These are phyloP conservation scores for Triticum urartu DNA, from an alignment of 176 grass and related monocot genomes.

Conservation along the genomic window DNA sequence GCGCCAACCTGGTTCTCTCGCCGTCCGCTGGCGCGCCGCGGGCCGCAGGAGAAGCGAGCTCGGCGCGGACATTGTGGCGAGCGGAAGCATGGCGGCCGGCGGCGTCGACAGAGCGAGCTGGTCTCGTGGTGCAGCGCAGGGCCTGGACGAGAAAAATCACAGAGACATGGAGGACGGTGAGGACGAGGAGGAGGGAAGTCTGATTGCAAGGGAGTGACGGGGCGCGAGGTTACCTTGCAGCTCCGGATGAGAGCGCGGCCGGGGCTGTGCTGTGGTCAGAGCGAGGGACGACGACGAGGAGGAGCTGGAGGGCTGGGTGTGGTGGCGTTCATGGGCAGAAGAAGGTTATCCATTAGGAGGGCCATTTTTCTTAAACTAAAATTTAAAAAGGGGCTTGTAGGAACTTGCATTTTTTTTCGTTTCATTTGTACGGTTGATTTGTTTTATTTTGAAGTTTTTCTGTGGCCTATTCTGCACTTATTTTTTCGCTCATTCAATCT, in stretches of 20 bases:
- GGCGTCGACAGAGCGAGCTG: neutral
- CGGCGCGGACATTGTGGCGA: constrained; percentile 18
- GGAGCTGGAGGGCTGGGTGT: neutral
- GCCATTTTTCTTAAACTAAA: neutral
- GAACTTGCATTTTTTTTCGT: neutral
- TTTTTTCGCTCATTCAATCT: no score
- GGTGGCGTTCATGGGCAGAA: neutral
- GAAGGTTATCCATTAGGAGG: constrained; percentile 1
- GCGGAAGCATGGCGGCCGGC: neutral
- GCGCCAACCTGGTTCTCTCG: constrained; percentile 19
- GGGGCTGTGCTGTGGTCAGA: neutral
- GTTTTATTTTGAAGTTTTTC: neutral
- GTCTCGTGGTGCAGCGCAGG: no score
- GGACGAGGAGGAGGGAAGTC: neutral
- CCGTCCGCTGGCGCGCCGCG: neutral
- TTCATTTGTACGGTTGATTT: neutral
- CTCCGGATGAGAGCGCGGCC: neutral
- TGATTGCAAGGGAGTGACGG: neutral
- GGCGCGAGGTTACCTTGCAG: neutral
- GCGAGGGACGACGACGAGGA: neutral
- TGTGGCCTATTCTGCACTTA: no score
- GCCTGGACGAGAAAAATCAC: constrained; percentile 1
- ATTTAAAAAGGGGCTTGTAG: neutral
- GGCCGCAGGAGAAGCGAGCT: constrained; percentile 13
- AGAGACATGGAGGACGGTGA: neutral